Evolutionary conservation across 2,329 filamentous ascomycete genomes (phyloP), one percentile per base, ranked within the genome.

Genomic region (Nemania sp.): DNA sequence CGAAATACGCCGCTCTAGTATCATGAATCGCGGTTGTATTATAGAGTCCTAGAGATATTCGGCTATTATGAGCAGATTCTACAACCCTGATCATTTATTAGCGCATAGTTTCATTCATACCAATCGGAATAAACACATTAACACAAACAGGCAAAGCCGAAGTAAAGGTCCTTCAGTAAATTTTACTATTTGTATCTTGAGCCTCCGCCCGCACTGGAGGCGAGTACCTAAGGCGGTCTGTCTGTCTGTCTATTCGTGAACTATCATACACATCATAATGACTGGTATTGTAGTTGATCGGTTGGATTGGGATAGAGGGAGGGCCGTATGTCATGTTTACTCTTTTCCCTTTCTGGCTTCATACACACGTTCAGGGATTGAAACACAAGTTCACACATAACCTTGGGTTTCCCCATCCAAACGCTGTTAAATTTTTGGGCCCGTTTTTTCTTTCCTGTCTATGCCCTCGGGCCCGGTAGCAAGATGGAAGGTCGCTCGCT

Each of bases 221-320:
- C 42, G 22, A 47, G 22, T 17, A n/a, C n/a, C n/a, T n/a, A n/a
- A n/a, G n/a, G n/a, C n/a, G n/a, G n/a, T n/a, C n/a, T n/a, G n/a
- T n/a, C n/a, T n/a, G n/a, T n/a, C n/a, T n/a, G 47, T 57, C 55
- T 57, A 55, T 55, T 54, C 46, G 17, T 51, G 30, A 48, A 49
- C 51, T 57, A 57, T 57, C 47, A 57, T 57, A 57, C 55, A 57
- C 19, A 42, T 22, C 28, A 22, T 31, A 20, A n/a, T n/a, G n/a
- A n/a, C n/a, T n/a, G n/a, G n/a, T n/a, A n/a, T n/a, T n/a, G n/a
- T n/a, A n/a, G n/a, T n/a, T n/a, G n/a, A n/a, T n/a, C n/a, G n/a
- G n/a, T n/a, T n/a, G n/a, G n/a, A n/a, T n/a, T n/a, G n/a, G n/a
- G n/a, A n/a, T n/a, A n/a, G n/a, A n/a, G n/a, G n/a, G n/a, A n/a